Base-by-base conservation (phyloP, 73 alveolate species). In the Paramecium caudatum region DNA sequence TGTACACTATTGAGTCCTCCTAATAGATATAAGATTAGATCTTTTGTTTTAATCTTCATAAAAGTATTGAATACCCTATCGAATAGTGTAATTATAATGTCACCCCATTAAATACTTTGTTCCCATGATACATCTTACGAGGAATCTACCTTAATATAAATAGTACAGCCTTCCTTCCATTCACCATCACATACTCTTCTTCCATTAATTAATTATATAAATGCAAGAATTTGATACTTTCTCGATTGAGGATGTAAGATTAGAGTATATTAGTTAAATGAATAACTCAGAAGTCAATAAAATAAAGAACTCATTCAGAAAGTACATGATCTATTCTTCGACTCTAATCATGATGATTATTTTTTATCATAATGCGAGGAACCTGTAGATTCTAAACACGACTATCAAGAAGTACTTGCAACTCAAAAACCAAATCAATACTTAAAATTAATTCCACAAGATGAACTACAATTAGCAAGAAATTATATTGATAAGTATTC, bases 101-200 rank as follows among this genome's bases (percentile, higher is more conserved):
- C 2, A 74, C 55, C 3, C 88, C 88, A 74, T 37, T 36, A 47
- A 41, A 19, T 19, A 74, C 19, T 15, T 16, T 74, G 12, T 30
- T 37, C 5, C 68, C 48, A 21, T 37, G 39, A 39, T 41, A 74
- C 88, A 74, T 74, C 68, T 45, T 74, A 7, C 88, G 25, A 19
- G 88, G 88, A 37, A 68, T 68, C 84, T 68, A 68, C 13, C 8
- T 3, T 68, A 23, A n/a, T 16, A 10, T 10, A n/a, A n/a, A 13
- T 13, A 15, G 8, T 74, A 74, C 65, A 41, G 88, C 43, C 55
- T 74, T 74, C 43, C 88, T 74, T n/a, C 88, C 88, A 74, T 74
- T 74, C 47, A 74, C 88, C 88, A 74, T 74, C 16, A 74, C 88
- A 74, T 74, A 74, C 19, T 74, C 88, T 8, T 74, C 88, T 74